These are phyloP conservation scores for Pestalotiopsis sp. DNA, from an alignment of 2,329 filamentous ascomycete genomes.

Conservation along the genomic window DNA sequence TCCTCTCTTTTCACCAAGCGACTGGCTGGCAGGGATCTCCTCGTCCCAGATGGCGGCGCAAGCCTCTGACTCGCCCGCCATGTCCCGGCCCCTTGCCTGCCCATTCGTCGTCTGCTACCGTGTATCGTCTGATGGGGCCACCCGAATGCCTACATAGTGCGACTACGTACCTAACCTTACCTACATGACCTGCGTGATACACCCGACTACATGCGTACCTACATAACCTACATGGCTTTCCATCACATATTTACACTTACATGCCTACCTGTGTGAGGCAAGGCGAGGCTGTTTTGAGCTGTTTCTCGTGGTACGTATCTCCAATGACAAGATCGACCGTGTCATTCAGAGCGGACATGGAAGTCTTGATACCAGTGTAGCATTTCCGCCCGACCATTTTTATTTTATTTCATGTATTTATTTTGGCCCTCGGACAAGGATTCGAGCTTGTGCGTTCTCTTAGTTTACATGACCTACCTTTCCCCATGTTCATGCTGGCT, in stretches of 20 bases:
- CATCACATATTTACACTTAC: background rate
- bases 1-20: background rate
- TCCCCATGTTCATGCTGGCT: background rate
- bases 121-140: background rate
- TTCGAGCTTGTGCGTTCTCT: conserved; percentile 1
- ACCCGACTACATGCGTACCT: background rate
- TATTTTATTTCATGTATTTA: background rate
- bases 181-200: background rate
- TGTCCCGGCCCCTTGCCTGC: background rate
- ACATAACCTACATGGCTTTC: background rate
- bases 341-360: background rate
- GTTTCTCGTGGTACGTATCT: background rate
- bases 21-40: background rate
- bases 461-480: background rate
- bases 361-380: conserved; percentile 3
- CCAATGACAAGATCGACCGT: background rate
- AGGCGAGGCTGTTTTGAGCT: background rate
- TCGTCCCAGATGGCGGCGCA: background rate
- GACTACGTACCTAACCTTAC: background rate
- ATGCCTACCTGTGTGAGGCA: background rate
- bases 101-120: conserved; percentile 9
- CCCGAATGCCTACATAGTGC: background rate
- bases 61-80: conserved; percentile 5
- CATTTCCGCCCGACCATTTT: background rate
- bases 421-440: background rate